Evolutionary conservation across 352 stramenopile genomes (phyloP), one percentile per base, ranked within the genome.

Genomic region (Globisporangium spiculum): DNA sequence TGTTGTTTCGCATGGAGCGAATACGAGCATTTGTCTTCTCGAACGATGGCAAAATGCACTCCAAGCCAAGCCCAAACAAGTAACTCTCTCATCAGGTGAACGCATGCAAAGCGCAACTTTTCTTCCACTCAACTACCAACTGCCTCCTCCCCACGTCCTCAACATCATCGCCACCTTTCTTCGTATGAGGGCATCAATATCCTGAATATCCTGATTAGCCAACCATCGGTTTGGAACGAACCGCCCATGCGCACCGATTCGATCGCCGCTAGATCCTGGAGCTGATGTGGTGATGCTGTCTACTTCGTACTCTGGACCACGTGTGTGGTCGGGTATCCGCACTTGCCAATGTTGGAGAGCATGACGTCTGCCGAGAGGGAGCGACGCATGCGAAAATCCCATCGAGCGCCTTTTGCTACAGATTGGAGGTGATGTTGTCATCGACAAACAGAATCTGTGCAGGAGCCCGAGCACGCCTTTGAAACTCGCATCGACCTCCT

Each of bases 261-360:
- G 24, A 57, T 57, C 22, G 8, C 30, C 27, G 27, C 27, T 12
- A 57, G 6, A 14, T 57, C 22, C 24, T 57, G 22, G 4, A 34
- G 52, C 24, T 34, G 34, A 38, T 9, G 8, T 7, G n/a, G 8
- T 0, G 9, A 4, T 20, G 34, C 34, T 38, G 34, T 38, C 34
- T 14, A 1, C 34, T 12, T 8, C 4, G 52, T 26, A 6, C 22
- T 57, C 52, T 57, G 52, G 52, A 57, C 20, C 9, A 6, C 12
- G 12, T 57, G 52, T 2, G 24, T 9, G 22, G 52, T 57, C 4
- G 8, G 2, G 10, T 57, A 57, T 12, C 8, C 22, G 24, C 32
- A 57, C 22, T 7, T 57, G 22, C 52, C 52, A 20, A 57, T 48
- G 24, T 48, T 71, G 1, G 60, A 71, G 27, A 71, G 3, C 36